Percentiles rank a stretch among this genome's conserved stretches.
Evolutionary conservation across 2,329 filamentous ascomycete genomes (phyloP).

Genomic region (Rhexocercosporidium sp.): DNA sequence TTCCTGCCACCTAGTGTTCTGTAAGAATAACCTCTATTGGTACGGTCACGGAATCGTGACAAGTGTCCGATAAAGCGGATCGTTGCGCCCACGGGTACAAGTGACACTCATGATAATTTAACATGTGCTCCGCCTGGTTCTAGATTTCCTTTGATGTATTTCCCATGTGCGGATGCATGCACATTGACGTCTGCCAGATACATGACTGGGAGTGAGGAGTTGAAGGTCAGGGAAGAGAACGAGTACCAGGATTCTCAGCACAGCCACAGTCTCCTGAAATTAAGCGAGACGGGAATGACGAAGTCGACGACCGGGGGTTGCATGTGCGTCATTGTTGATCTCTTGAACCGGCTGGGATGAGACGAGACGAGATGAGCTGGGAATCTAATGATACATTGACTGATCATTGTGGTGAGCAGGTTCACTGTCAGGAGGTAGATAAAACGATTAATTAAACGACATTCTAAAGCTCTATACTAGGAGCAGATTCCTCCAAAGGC

Average conservation of each 20-base stretch:
- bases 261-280: neutral
- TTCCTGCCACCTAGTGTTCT: no score
- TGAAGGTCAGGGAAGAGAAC: neutral
- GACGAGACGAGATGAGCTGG: neutral
- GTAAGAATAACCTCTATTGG: no score
- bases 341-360: neutral
- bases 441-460: no score
- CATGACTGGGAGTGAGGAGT: no score
- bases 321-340: slow-evolving; percentile 4
- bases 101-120: neutral
- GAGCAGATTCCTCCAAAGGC: no score
- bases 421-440: no score
- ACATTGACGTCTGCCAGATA: slow-evolving; percentile 1
- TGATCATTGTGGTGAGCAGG: no score
- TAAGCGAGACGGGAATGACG: slow-evolving; percentile 7
- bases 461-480: no score
- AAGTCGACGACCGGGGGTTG: neutral
- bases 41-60: no score
- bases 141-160: neutral
- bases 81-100: no score
- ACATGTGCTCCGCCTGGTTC: neutral
- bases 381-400: no score
- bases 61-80: no score
- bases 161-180: neutral
- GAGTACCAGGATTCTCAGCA: neutral